Evolutionary conservation across 2,329 filamentous ascomycete species (phyloP).

Genomic region (Alternaria incomplexa): DNA sequence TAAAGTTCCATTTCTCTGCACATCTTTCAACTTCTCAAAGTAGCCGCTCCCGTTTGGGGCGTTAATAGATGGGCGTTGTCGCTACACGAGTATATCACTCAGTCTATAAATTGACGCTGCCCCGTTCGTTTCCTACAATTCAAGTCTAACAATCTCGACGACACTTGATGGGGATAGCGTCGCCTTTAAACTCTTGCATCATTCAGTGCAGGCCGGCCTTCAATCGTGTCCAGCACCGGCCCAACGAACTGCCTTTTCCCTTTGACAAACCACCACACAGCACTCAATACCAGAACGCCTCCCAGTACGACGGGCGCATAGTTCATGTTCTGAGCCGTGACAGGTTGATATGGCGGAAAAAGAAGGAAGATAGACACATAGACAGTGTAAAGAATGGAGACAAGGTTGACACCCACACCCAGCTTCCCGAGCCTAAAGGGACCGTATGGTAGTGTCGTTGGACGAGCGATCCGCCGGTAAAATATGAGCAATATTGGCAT

Average conservation of each 20-base stretch:
- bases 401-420: slow-evolving; percentile 16
- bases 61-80: too few species aligned
- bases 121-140: too few species aligned
- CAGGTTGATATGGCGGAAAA: slow-evolving; percentile 25
- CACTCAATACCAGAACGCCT: background rate
- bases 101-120: too few species aligned
- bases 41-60: too few species aligned
- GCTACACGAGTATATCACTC: too few species aligned
- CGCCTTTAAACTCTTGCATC: background rate
- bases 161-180: rapidly evolving
- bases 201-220: background rate
- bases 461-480: slow-evolving; percentile 14
- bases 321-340: slow-evolving; percentile 27
- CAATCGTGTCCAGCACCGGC: background rate
- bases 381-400: slow-evolving; percentile 19
- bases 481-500: slow-evolving; percentile 18
- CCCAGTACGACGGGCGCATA: slow-evolving; percentile 13
- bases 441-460: background rate
- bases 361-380: slow-evolving; percentile 29
- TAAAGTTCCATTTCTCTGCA: too few species aligned
- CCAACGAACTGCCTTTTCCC: background rate
- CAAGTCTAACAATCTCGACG: too few species aligned
- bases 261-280: background rate
- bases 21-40: too few species aligned
- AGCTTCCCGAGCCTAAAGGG: slow-evolving; percentile 21